Evolutionary conservation across 139 green algal species (phyloP), one percentile per base, ranked within the genome.

Genomic region (Micromonas pusilla): DNA sequence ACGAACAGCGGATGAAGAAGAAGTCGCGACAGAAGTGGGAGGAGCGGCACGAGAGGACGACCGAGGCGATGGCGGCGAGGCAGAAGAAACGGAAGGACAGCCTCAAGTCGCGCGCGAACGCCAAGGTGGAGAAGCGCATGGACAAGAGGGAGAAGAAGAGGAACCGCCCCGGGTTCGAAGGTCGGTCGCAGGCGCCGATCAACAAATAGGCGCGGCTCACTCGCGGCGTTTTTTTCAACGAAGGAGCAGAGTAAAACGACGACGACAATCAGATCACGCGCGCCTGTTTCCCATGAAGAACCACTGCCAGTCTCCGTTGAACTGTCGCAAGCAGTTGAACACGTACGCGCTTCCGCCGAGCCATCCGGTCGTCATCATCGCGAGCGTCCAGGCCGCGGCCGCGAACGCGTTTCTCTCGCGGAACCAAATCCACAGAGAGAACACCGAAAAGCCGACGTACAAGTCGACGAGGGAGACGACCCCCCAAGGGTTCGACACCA

Each of bases 41-140:
- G 52, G 30, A 66, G 26, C 72, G 72, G 0, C 34, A 34, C 30
- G 28, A 39, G 9, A 52, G 25, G 21, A 26, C 39, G 31, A 37
- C 67, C 21, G 53, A 68, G 9, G 45, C 67, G 33, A 25, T 33
- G 19, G 33, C 2, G 9, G 72, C 52, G 1, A 20, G 23, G 20
- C 26, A 67, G 72, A 68, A 78, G n/a, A 78, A 78, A n/a, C 45
- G 72, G 9, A 66, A 78, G 72, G 53, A 78, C 13, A 78, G 68
- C 52, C 60, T 78, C 52, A 78, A 78, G 31, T 20, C 30, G 25
- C 31, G 33, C 25, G 26, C 16, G 31, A 36, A 78, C 26, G 72
- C n/a, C 5, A 67, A 68, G 53, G 68, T 70, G 5, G 52, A 66
- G 33, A 45, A 30, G 28, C 67, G 39, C 23, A 78, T 78, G 13